These are phyloP conservation scores for Posidonia oceanica DNA, from an alignment of 116 monocot genomes.

Conservation along the genomic window DNA sequence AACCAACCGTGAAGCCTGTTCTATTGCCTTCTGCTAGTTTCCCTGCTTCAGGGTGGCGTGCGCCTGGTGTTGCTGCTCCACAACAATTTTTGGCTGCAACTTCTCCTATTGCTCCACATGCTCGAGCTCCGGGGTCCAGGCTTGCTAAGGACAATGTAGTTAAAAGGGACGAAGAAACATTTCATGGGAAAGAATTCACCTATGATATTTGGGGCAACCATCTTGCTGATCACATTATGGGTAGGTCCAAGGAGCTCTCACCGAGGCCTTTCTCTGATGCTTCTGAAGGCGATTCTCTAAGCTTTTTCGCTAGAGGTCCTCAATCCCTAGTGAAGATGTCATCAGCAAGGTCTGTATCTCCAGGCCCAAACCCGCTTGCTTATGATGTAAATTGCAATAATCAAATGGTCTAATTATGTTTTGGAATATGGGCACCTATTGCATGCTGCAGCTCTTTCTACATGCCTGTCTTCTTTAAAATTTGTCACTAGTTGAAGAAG, in stretches of 20 bases:
- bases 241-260: conserved; percentile 22
- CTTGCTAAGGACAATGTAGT: conserved; percentile 25
- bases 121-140: conserved; percentile 81
- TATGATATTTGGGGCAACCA: conserved; percentile 90
- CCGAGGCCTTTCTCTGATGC: conserved; percentile 27
- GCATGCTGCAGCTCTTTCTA: neutral
- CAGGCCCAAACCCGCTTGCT: conserved; percentile 21
- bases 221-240: conserved; percentile 42
- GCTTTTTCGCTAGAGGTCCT: conserved; percentile 81
- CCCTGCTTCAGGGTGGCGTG: conserved; percentile 19
- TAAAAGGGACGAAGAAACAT: conserved; percentile 23
- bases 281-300: conserved; percentile 65
- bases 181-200: conserved; percentile 30
- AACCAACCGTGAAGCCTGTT: conserved; percentile 13
- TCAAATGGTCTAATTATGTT: conserved; percentile 41
- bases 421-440: conserved; percentile 3
- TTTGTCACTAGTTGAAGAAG: conserved; percentile 3
- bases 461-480: neutral
- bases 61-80: conserved; percentile 11
- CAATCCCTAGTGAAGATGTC: conserved; percentile 63
- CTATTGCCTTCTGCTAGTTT: conserved; percentile 29
- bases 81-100: conserved; percentile 14
- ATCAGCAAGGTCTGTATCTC: conserved; percentile 26
- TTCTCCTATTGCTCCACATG: conserved; percentile 55
- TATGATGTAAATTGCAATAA: conserved; percentile 48